A percentile compares a stretch with the other conserved stretches of the same genome.
These are phyloP conservation scores for Catunica adiposa DNA, from an alignment of 2,329 filamentous ascomycete genomes.

Conservation along the genomic window DNA sequence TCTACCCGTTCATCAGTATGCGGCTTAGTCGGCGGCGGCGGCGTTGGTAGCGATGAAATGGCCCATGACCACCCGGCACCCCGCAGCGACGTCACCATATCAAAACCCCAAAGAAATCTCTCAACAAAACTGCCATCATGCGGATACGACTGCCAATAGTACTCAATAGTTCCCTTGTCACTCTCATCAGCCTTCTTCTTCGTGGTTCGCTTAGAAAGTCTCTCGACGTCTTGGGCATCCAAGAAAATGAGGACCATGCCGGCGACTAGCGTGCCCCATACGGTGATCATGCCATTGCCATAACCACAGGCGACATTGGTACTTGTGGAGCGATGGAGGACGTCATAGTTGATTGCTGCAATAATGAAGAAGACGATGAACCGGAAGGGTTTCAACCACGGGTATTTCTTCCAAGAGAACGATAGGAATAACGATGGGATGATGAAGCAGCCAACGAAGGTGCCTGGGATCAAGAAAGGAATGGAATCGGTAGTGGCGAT, in stretches of 20 bases:
- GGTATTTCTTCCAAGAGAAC: slow-evolving; percentile 34
- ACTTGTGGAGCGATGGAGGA: slow-evolving; percentile 28
- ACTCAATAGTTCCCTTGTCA: slow-evolving; percentile 26
- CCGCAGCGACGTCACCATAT: slow-evolving; percentile 38
- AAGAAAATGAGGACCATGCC: slow-evolving; percentile 36
- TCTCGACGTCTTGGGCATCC: slow-evolving; percentile 38
- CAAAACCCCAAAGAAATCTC: slow-evolving; percentile 38
- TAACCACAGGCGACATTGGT: slow-evolving; percentile 35
- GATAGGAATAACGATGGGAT: slow-evolving; percentile 38
- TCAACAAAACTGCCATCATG: slow-evolving; percentile 29
- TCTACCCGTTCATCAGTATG: slow-evolving; percentile 24
- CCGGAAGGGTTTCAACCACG: slow-evolving; percentile 24
- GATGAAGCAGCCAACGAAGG: slow-evolving; percentile 30
- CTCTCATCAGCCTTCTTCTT: slow-evolving; percentile 4
- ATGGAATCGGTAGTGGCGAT: slow-evolving; percentile 25
- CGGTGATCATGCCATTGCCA: slow-evolving; percentile 30
- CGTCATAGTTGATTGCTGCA: slow-evolving; percentile 29
- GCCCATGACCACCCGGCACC: slow-evolving; percentile 43
- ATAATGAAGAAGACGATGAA: slow-evolving; percentile 33
- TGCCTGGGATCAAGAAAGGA: slow-evolving; percentile 37
- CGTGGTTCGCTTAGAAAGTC: slow-evolving; percentile 26
- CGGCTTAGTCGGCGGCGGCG: slow-evolving; percentile 27
- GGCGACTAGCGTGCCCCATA: slow-evolving; percentile 35
- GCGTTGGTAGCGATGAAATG: slow-evolving; percentile 31
- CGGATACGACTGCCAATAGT: slow-evolving; percentile 46